A percentile compares a stretch with the other conserved stretches of the same genome.
phyloP scores from a whole-genome alignment of 2,329 filamentous ascomycete species.

The Mollisia scopiformis region DNA sequence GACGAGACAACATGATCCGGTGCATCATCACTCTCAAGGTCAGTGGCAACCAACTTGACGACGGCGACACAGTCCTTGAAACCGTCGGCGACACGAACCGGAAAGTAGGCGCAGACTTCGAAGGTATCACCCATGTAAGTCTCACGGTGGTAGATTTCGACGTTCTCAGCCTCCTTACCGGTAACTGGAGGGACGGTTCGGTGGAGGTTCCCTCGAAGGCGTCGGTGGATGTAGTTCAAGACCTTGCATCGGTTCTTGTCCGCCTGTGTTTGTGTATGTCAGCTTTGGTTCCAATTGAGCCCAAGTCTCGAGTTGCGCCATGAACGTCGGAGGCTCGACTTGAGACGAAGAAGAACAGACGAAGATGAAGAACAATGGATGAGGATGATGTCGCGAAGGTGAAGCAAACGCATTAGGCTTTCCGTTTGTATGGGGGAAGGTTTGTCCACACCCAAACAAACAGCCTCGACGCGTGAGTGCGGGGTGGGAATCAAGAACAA shows the following conservation, averaged over 20 bases:
- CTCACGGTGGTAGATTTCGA: constrained; percentile 5
- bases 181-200: background rate
- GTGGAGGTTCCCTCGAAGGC: background rate
- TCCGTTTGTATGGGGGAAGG: too few species aligned
- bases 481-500: too few species aligned
- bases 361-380: too few species aligned
- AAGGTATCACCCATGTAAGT: background rate
- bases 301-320: too few species aligned
- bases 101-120: constrained; percentile 9
- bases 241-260: background rate
- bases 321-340: too few species aligned
- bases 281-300: too few species aligned
- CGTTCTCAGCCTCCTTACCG: background rate
- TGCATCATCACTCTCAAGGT: background rate
- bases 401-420: too few species aligned
- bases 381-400: too few species aligned
- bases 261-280: background rate
- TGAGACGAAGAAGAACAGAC: too few species aligned
- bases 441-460: too few species aligned
- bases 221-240: constrained; percentile 7
- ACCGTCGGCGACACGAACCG: background rate
- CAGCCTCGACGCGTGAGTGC: too few species aligned
- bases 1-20: background rate
- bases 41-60: background rate
- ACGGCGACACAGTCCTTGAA: background rate